Conservation (phyloP, 1,284 basidiomycete genomes). For the Porphyrellus sp. region DNA sequence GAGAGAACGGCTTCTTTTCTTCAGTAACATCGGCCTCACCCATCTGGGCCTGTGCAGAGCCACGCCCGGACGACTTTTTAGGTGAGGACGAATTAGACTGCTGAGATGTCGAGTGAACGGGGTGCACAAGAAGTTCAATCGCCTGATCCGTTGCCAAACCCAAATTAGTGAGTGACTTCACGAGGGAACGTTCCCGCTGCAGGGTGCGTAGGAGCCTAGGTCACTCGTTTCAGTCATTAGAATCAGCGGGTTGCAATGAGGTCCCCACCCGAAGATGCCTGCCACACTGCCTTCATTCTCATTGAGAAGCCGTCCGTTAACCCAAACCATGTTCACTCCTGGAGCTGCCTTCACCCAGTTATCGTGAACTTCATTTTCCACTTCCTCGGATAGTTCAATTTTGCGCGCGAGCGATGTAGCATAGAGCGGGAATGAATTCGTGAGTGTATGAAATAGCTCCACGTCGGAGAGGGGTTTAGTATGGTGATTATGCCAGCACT, state of each 20-base stretch:
- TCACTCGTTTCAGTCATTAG: neutral
- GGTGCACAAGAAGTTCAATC: conserved; percentile 68
- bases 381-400: conserved; percentile 48
- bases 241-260: neutral
- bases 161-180: conserved; percentile 57
- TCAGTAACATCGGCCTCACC: conserved; percentile 25
- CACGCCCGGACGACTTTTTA: neutral
- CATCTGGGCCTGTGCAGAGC: conserved; percentile 13
- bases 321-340: conserved; percentile 64
- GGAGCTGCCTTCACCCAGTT: conserved; percentile 55
- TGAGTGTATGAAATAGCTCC: conserved; percentile 62
- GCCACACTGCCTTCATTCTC: conserved; percentile 64
- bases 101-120: conserved; percentile 31
- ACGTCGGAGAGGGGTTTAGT: conserved; percentile 43
- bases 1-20: conserved; percentile 16
- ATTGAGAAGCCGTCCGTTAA: conserved; percentile 70
- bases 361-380: conserved; percentile 56
- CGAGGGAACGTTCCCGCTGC: conserved; percentile 69
- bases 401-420: conserved; percentile 68
- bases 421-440: conserved; percentile 88
- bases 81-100: conserved; percentile 1
- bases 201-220: conserved; percentile 64
- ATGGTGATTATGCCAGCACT: conserved; percentile 21
- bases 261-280: conserved; percentile 47
- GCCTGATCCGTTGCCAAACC: conserved; percentile 66